phyloP scores from a whole-genome alignment of 805 yeast genomes.

The Candida sakaeoensis region DNA sequence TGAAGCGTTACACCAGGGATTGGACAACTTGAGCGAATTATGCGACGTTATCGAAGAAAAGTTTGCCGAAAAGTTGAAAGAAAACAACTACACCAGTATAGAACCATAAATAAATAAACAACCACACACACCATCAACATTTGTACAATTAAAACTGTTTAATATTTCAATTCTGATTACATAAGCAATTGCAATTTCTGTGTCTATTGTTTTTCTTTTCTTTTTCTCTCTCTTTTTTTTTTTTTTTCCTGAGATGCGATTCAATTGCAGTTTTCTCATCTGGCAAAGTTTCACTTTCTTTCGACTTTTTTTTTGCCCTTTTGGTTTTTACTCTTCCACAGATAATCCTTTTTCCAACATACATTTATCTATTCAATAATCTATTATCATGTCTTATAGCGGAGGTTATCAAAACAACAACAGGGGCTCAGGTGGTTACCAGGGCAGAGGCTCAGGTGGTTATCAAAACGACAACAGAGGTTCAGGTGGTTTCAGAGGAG shows the following conservation, averaged over 20 bases:
- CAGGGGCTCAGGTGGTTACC: conserved; percentile 21
- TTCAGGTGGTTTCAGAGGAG: conserved; percentile 12
- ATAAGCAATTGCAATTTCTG: too few species aligned
- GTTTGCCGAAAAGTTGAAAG: conserved; percentile 63
- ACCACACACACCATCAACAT: too few species aligned
- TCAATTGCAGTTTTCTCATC: too few species aligned
- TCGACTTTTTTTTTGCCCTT: conserved; percentile 3
- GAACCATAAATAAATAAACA: conserved; percentile 52
- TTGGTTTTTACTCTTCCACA: conserved; percentile 5
- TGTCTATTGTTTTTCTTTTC: too few species aligned
- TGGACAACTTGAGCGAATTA: conserved; percentile 76
- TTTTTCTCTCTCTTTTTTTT: background rate
- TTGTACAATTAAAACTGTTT: background rate
- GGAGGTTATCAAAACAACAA: conserved; percentile 35
- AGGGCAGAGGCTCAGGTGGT: conserved; percentile 24
- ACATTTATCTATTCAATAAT: background rate
- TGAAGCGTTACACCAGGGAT: conserved; percentile 89
- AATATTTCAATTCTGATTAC: background rate
- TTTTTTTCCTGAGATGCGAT: conserved; percentile 5
- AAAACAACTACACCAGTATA: conserved; percentile 47
- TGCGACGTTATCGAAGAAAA: conserved; percentile 81
- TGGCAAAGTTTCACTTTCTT: too few species aligned
- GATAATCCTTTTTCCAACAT: conserved; percentile 4
- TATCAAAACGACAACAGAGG: conserved; percentile 23
- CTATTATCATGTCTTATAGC: conserved; percentile 38